Conservation (phyloP, 495 filamentous ascomycete species). For the Tuber borchii region DNA sequence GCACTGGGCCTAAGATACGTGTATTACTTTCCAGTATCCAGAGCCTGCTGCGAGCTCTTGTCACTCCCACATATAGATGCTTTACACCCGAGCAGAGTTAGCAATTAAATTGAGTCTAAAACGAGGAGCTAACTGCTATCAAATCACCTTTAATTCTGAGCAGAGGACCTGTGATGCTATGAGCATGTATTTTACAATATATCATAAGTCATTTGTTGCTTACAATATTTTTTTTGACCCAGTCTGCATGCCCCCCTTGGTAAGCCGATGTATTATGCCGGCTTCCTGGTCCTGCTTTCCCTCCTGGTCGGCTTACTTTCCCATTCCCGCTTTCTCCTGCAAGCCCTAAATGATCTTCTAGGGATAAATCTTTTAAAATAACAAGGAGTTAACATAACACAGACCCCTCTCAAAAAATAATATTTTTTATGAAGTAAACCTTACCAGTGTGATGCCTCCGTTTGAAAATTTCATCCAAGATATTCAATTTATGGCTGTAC, state of each 20-base stretch:
- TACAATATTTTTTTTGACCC: conserved; percentile 11
- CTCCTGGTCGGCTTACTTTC: no score
- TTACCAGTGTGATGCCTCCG: not conserved
- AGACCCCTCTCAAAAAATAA: not conserved
- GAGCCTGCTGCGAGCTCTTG: conserved; percentile 13
- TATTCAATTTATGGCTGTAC: no score
- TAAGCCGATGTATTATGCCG: not conserved
- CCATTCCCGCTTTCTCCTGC: no score
- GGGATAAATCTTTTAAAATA: not conserved
- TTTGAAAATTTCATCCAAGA: not conserved
- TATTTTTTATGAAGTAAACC: not conserved
- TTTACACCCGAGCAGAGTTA: not conserved
- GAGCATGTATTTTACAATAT: not conserved
- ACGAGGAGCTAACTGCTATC: not conserved
- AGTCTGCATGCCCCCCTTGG: not conserved
- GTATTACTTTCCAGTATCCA: conserved; percentile 21
- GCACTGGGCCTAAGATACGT: conserved; percentile 1
- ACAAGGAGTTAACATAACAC: no score
- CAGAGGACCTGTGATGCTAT: conserved; percentile 14
- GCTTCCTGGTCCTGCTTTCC: no score
- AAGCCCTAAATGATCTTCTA: no score
- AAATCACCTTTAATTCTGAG: conserved; percentile 19
- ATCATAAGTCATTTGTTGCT: not conserved
- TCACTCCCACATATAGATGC: conserved; percentile 24
- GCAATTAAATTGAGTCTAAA: not conserved